A percentile compares a stretch with the other conserved stretches of the same genome.
These are phyloP conservation scores for Arabidopsis lyrata DNA, from an alignment of 441 rosid species.

Conservation along the genomic window DNA sequence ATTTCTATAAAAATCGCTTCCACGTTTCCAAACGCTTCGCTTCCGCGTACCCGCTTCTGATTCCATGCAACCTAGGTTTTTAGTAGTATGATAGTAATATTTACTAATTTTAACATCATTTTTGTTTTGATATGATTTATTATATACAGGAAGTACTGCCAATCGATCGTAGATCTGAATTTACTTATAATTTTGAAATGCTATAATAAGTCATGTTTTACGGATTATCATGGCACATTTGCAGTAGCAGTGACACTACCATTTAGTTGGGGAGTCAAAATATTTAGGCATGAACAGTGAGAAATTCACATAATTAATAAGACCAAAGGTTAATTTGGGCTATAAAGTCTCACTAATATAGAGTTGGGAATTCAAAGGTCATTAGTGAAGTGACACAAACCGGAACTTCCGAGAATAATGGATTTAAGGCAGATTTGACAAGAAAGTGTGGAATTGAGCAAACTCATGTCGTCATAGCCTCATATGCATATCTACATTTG, in stretches of 20 bases:
- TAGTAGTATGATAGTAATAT: not conserved
- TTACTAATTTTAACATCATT: too few relatives aligned
- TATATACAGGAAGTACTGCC: too few relatives aligned
- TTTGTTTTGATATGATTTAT: too few relatives aligned
- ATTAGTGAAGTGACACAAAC: constrained; percentile 36
- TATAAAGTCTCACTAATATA: not conserved
- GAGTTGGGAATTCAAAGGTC: constrained; percentile 23
- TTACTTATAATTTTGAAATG: too few relatives aligned
- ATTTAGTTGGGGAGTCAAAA: not conserved
- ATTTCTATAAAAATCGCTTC: too few relatives aligned
- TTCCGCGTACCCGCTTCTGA: too few relatives aligned
- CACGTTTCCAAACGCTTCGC: too few relatives aligned
- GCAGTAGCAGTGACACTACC: not conserved
- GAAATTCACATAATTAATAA: not conserved
- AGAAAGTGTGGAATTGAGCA: constrained; percentile 27
- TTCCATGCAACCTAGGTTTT: too few relatives aligned
- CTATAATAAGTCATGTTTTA: too few relatives aligned
- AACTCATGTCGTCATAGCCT: constrained; percentile 23
- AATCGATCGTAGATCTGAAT: too few relatives aligned
- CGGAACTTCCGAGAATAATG: constrained; percentile 26
- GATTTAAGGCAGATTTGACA: constrained; percentile 41
- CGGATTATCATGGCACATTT: not conserved
- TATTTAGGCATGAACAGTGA: not conserved
- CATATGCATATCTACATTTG: constrained; percentile 13
- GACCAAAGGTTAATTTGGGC: not conserved